Evolutionary conservation across 192 early-diverging fungal genomes (phyloP), one percentile per base, ranked within the genome.

Genomic region (Gigaspora rosea): DNA sequence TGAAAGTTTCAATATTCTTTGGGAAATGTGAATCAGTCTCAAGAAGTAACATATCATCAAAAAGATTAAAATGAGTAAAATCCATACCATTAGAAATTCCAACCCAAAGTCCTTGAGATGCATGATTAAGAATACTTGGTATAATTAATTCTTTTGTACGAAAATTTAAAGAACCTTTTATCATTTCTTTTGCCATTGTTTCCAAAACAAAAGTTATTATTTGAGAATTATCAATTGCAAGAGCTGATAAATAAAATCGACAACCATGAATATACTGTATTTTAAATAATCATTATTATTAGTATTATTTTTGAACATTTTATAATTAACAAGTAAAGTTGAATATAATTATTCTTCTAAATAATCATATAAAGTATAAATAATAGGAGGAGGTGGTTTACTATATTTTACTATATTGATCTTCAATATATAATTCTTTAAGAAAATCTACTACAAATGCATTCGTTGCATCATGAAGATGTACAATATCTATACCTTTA

Each of bases 331-430:
- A 5, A 86, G 67, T 12, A 80, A 78, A 61, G 87, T 88, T 12
- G 86, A 84, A 71, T 89, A 88, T 61, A 85, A 80, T 8, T 87
- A 77, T 63, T 89, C 88, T 56, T 89, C 88, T 32, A 85, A 63
- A 75, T 89, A 89, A 71, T 89, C 88, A 71, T 89, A 86, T 76
- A 89, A 73, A 8, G 88, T 89, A 68, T 89, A 89, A 10, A 89
- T 78, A 49, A 89, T 66, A 4, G 86, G 76, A 57, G 88, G 86
- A 0, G 82, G 80, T 9, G 78, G 71, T 6, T 81, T 74, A 33
- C 84, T 85, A n/a, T n/a, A n/a, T n/a, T n/a, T n/a, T n/a, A n/a
- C n/a, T n/a, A 67, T 86, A 78, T 5, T 78, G 67, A n/a, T 79
- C 72, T 59, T 52, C 62, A 22, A 73, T 73, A 59, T 81, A 77